Conservation (phyloP, 768 basidiomycete genomes). For the Royoungia palumana region DNA sequence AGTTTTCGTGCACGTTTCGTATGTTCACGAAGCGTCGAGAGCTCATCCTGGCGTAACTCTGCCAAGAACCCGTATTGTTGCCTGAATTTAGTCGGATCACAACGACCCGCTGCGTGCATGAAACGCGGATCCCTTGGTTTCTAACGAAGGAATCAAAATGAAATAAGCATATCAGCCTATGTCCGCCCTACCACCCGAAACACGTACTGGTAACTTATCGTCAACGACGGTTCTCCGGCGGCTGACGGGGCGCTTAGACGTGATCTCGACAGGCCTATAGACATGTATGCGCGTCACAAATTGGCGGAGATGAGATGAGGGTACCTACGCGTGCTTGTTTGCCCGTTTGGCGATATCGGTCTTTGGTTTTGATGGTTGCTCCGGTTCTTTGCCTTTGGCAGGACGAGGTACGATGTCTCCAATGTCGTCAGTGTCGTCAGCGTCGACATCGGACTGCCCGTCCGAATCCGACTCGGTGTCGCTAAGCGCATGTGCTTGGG, state of each 20-base stretch:
- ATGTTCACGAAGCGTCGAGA: constrained; percentile 59
- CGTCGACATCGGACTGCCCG: constrained; percentile 16
- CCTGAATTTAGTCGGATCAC: constrained; percentile 61
- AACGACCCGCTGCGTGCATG: constrained; percentile 64
- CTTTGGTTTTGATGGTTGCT: constrained; percentile 41
- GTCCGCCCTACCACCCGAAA: neutral
- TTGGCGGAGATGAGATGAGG: neutral
- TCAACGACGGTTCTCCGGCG: constrained; percentile 70
- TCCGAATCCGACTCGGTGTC: constrained; percentile 38
- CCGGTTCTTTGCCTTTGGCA: constrained; percentile 30
- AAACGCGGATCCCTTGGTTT: constrained; percentile 87
- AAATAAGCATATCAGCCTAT: neutral
- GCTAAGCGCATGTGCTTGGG: constrained; percentile 38
- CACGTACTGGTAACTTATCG: constrained; percentile 56
- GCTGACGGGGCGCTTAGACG: constrained; percentile 82
- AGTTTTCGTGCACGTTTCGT: constrained; percentile 67
- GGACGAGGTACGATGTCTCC: neutral
- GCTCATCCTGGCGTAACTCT: constrained; percentile 60
- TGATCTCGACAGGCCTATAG: constrained; percentile 71
- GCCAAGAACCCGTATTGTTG: constrained; percentile 74
- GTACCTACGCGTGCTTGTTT: constrained; percentile 83
- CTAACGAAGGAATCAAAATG: too few species aligned
- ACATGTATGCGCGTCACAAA: neutral
- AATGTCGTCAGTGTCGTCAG: constrained; percentile 8
- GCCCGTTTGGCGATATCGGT: constrained; percentile 56